Evolutionary conservation across 345 rosid species (phyloP), one percentile per base, ranked within the genome.

Genomic region (Gynandropsis gynandra): DNA sequence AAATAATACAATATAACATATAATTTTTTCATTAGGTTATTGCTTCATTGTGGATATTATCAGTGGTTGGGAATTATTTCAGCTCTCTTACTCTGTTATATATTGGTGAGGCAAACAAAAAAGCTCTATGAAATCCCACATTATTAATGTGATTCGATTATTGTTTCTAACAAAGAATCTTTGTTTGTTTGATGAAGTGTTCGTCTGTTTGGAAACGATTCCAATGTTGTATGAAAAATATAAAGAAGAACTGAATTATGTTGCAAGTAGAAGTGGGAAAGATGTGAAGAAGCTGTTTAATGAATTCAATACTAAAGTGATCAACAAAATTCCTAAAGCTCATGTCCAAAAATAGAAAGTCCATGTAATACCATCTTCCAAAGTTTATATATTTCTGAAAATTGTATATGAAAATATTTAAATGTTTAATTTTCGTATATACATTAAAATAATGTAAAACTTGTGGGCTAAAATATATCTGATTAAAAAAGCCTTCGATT

Each of bases 261-360:
- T 63, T 10, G 79, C 76, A 11, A 62, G 62, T 18, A 69, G 59
- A 67, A 63, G 72, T 46, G 76, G 69, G 45, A 61, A 41, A 40
- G 33, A 60, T 27, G 46, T 62, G 56, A 57, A 54, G 71, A 68
- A 54, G 4, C 54, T 72, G 45, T 63, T 67, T 33, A 40, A 60
- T 16, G 56, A 68, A 18, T 52, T 80, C 44, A 76, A 70, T 47
- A 52, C 76, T 57, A 37, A 58, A 67, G 67, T 76, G 55, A 66
- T 74, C 47, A 44, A 70, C 67, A 80, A 63, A 61, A 74, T 80
- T 38, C 86, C 86, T 37, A 70, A 63, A 56, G 77, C 72, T 37
- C 59, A 70, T 9, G 32, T 8, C 12, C 67, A 69, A 43, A 48
- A 62, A 13, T 56, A 69, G 29, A 57, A 64, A 60, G 29, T 37